These are phyloP conservation scores for Xylariaceae sp. DNA, from an alignment of 2,329 filamentous ascomycete species.

Conservation along the genomic window DNA sequence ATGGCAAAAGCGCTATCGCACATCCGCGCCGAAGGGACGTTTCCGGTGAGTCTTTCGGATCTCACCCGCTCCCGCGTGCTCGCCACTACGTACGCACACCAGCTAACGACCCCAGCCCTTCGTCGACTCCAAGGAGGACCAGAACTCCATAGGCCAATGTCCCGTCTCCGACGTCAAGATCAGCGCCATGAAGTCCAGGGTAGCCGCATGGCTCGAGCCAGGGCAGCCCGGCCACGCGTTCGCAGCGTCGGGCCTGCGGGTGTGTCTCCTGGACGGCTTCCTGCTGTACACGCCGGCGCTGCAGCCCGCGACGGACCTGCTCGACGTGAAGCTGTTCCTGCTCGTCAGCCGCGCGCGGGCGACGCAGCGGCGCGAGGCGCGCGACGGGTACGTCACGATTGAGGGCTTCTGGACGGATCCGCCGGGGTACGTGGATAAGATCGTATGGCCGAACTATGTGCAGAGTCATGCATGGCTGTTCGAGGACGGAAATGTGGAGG, in stretches of 20 bases:
- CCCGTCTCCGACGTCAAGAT: constrained; percentile 48
- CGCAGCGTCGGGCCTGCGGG: constrained; percentile 22
- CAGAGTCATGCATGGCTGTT: constrained; percentile 79
- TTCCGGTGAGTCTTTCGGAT: constrained; percentile 48
- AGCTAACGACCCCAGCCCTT: constrained; percentile 33
- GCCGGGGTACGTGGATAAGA: constrained; percentile 85
- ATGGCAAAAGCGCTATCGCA: constrained; percentile 65
- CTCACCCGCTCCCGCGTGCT: too few species aligned
- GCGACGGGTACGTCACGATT: constrained; percentile 73
- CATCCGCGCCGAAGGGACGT: constrained; percentile 63
- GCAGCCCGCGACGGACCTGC: constrained; percentile 43
- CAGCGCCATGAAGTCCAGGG: constrained; percentile 39
- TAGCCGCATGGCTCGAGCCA: constrained; percentile 42
- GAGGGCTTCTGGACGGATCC: constrained; percentile 96
- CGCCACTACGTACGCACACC: constrained; percentile 13
- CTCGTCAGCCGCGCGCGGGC: constrained; percentile 62
- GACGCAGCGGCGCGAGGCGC: constrained; percentile 60
- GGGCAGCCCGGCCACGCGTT: constrained; percentile 38
- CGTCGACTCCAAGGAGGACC: constrained; percentile 55
- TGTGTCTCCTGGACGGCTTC: constrained; percentile 86
- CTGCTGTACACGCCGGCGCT: constrained; percentile 55
- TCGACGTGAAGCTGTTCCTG: constrained; percentile 78
- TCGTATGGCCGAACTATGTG: constrained; percentile 96
- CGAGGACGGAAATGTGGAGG: constrained; percentile 61
- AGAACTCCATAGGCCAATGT: constrained; percentile 55